Base-by-base conservation (phyloP, 192 early-diverging fungal species). In the Geranomyces variabilis region DNA sequence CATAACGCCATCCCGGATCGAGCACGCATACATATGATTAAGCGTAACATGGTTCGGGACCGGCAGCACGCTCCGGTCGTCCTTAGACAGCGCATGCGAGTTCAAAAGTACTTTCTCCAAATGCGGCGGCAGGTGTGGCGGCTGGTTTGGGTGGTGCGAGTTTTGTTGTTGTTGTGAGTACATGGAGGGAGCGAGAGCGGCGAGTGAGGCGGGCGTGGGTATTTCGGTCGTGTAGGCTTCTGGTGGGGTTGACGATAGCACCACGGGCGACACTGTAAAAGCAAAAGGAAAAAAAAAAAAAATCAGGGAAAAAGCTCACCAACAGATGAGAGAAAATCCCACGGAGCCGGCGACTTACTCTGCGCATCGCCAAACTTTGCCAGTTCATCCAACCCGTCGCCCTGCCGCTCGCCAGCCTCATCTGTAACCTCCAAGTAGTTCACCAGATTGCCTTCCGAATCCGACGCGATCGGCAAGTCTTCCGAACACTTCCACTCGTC, bases 401-500 rank as follows among this genome's bases (percentile, higher is more conserved):
- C 73, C 46, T 77, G 68, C 6, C 63, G 36, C 53, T 91, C 87
- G 47, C 92, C 93, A n/a, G 86, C 81, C 65, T 94, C 92, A 63
- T 90, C 90, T 26, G 72, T 67, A 0, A 97, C 93, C 75, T 95
- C 92, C 34, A 99, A 75, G 75, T 93, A 96, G 74, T 99, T 99
- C 62, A 99, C 95, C 26, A 97, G 75, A 69, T 97, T 97, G 51
- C 97, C 97, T 71, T 97, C 93, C 4, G 92, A 87, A 71, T 99
- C 97, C 0, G 93, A 92, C 0, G 93, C 94, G 47, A 93, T 92
- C 58, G 94, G 90, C 51, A 97, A 79, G 60, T 95, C 90, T 58
- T 93, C 92, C 0, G 91, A 93, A 65, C 96, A 97, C 64, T 93
- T 93, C 97, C 97, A 99, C 69, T 97, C 94, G 70, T 95, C 94